These are phyloP conservation scores for Dianthus caryophyllus DNA, from an alignment of 148 eudicot genomes.

Conservation along the genomic window DNA sequence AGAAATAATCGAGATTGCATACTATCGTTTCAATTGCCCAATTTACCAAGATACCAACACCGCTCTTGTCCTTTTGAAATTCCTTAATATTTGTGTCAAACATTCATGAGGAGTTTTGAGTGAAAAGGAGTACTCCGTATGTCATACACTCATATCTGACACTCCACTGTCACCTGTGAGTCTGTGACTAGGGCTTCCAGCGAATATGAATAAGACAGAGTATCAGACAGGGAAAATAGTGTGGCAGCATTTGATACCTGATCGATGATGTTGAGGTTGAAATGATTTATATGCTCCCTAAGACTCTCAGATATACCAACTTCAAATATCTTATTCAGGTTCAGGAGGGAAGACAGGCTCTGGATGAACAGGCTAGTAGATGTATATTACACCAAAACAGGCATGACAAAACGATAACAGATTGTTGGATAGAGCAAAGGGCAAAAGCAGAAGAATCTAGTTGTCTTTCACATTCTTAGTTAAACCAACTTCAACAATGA, in stretches of 20 bases:
- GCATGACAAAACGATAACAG: background rate
- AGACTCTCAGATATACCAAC: conserved; percentile 73
- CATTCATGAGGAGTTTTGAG: too few species aligned
- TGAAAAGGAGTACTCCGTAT: too few species aligned
- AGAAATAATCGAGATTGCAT: background rate
- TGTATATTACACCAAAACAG: conserved; percentile 6
- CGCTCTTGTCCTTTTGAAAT: too few species aligned
- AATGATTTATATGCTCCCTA: conserved; percentile 48
- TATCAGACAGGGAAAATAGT: conserved; percentile 4
- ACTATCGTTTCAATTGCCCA: background rate
- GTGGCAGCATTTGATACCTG: conserved; percentile 46
- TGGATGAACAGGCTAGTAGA: conserved; percentile 26
- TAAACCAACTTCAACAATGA: background rate
- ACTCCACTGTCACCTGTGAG: too few species aligned
- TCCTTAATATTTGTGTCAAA: too few species aligned
- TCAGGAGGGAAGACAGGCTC: conserved; percentile 85
- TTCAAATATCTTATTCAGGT: conserved; percentile 86
- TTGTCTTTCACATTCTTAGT: background rate
- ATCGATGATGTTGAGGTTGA: conserved; percentile 58
- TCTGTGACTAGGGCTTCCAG: background rate
- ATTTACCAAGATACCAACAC: too few species aligned
- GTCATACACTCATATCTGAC: too few species aligned
- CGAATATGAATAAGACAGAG: background rate
- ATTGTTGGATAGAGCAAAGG: background rate
- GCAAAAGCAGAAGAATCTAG: background rate